These are phyloP conservation scores for Hebeloma cylindrosporum DNA, from an alignment of 768 basidiomycete species.

Conservation along the genomic window DNA sequence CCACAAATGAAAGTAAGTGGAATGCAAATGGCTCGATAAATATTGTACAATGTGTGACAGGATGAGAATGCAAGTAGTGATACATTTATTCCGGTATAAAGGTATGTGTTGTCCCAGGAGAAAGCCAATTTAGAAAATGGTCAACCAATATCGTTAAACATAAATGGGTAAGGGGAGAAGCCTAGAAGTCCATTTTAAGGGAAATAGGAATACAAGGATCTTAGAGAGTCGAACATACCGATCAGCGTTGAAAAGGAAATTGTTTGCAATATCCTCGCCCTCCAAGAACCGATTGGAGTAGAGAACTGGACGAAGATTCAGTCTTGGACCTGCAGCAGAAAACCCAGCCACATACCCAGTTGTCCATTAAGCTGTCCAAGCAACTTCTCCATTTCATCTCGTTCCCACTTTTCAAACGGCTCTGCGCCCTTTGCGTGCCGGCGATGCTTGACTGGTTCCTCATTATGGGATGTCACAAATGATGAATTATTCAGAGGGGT, in stretches of 20 bases:
- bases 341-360: constrained; percentile 58
- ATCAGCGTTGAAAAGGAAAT: constrained; percentile 92
- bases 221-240: constrained; percentile 41
- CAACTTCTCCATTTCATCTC: constrained; percentile 86
- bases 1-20: no score
- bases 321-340: not conserved
- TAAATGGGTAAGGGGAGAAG: constrained; percentile 77
- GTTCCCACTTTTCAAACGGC: constrained; percentile 79
- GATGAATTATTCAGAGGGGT: constrained; percentile 21
- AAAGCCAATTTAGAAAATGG: not conserved
- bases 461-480: constrained; percentile 12
- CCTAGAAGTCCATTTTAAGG: constrained; percentile 33
- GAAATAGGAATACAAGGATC: not conserved
- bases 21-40: no score
- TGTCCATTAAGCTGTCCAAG: constrained; percentile 79
- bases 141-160: constrained; percentile 35
- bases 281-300: constrained; percentile 88
- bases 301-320: constrained; percentile 51
- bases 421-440: constrained; percentile 53
- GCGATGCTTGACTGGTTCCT: constrained; percentile 31
- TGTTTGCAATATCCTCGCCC: constrained; percentile 88
- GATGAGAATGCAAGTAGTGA: no score
- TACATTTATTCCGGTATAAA: no score
- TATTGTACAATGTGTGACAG: no score
- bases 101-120: no score